Percentiles rank a stretch among this genome's conserved stretches.
phyloP scores from a whole-genome alignment of 2,329 filamentous ascomycete species.

The Pestalotiopsis sp. region DNA sequence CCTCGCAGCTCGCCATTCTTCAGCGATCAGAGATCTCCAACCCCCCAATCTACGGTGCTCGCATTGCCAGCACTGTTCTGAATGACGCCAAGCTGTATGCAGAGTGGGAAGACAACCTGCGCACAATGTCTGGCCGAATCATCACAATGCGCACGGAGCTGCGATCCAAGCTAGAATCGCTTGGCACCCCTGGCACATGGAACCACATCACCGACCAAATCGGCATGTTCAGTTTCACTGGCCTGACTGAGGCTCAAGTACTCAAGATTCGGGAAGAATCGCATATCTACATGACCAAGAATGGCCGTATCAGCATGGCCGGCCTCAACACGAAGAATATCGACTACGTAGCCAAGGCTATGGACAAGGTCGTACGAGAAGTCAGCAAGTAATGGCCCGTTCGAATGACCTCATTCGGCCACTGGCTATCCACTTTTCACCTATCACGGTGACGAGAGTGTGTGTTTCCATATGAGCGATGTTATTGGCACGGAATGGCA shows the following conservation, averaged over 20 bases:
- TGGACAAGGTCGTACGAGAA: constrained; percentile 80
- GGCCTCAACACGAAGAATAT: constrained; percentile 92
- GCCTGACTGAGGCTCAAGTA: constrained; percentile 75
- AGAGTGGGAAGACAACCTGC: constrained; percentile 91
- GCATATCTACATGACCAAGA: constrained; percentile 95
- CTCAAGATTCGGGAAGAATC: constrained; percentile 68
- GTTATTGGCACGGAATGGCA: constrained; percentile 1
- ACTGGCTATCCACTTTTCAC: background rate
- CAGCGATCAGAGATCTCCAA: constrained; percentile 98
- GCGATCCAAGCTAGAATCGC: constrained; percentile 77
- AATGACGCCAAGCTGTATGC: constrained; percentile 82
- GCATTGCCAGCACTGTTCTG: constrained; percentile 81
- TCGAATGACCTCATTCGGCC: background rate
- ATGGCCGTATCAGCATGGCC: constrained; percentile 97
- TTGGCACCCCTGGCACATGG: constrained; percentile 88
- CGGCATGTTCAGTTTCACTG: constrained; percentile 98
- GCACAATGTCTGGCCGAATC: constrained; percentile 94
- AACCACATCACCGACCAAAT: constrained; percentile 98
- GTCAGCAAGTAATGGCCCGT: constrained; percentile 16
- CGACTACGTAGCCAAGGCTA: constrained; percentile 88
- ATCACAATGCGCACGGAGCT: constrained; percentile 85
- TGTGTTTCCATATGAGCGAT: constrained; percentile 2
- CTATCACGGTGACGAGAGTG: background rate
- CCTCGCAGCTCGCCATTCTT: constrained; percentile 87
- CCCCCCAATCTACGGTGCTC: constrained; percentile 90